A percentile compares a stretch with the other conserved stretches of the same genome.
Evolutionary conservation across 257 asterid genomes (phyloP).

Genomic region (Plantago major): DNA sequence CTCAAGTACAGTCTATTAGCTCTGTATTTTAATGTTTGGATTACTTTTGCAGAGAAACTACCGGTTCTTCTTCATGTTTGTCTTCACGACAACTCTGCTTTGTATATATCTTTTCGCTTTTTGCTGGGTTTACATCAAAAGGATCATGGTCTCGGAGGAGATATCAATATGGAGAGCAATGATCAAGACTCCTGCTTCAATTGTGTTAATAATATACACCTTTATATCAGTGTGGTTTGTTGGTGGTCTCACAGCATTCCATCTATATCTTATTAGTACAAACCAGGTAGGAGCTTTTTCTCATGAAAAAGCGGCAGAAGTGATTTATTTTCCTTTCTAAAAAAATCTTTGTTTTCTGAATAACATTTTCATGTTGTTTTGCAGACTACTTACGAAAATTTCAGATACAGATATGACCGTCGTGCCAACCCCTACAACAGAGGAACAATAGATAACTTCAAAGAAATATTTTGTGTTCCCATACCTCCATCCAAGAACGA

Average conservation of each 20-base stretch:
- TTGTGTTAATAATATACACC: slow-evolving; percentile 80
- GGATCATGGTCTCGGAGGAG: slow-evolving; percentile 61
- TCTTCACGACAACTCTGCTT: slow-evolving; percentile 94
- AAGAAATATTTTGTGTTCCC: slow-evolving; percentile 63
- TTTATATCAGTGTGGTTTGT: slow-evolving; percentile 95
- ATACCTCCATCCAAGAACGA: slow-evolving; percentile 76
- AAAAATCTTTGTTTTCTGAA: not conserved
- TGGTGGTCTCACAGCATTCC: slow-evolving; percentile 94
- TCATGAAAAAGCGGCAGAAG: slow-evolving; percentile 7
- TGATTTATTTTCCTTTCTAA: not conserved
- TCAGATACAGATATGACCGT: slow-evolving; percentile 83
- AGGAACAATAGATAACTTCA: slow-evolving; percentile 74
- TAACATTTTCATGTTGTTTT: slow-evolving; percentile 13
- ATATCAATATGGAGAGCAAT: slow-evolving; percentile 84
- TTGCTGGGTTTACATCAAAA: slow-evolving; percentile 88
- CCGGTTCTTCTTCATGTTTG: slow-evolving; percentile 98
- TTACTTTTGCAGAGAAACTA: slow-evolving; percentile 77
- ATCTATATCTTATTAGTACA: slow-evolving; percentile 82
- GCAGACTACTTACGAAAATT: slow-evolving; percentile 97
- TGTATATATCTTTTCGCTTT: slow-evolving; percentile 85
- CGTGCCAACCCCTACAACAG: slow-evolving; percentile 89
- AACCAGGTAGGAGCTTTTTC: slow-evolving; percentile 59
- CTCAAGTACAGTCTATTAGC: too few relatives aligned
- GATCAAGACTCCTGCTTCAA: slow-evolving; percentile 91
- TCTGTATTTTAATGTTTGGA: slow-evolving; percentile 2